Evolutionary conservation across 495 filamentous ascomycete genomes (phyloP), one percentile per base, ranked within the genome.

Genomic region (Chlorociboria aeruginascens): DNA sequence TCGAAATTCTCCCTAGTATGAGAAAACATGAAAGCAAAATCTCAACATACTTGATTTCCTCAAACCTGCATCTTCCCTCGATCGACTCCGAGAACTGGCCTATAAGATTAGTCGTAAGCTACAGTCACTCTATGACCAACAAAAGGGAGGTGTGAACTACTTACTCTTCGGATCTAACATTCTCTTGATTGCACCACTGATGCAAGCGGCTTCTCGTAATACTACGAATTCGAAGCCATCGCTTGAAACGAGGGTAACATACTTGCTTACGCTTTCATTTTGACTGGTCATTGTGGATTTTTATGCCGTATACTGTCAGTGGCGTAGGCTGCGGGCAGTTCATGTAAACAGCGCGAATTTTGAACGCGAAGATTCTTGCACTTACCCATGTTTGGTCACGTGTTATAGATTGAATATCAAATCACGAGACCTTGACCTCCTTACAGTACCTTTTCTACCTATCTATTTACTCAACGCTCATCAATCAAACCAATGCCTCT

Each of bases 151-250:
- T 25, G 20, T 2, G 20, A 25, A 40, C 32, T 28, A 63, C 78
- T 50, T 62, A 87, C 86, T 87, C 45, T 69, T 68, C 6, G 83
- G 80, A 54, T 94, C 82, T 37, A 98, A 64, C 89, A 95, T 95
- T 55, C 80, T 74, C 50, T 76, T 80, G 56, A 98, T 85, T 14
- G 81, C 82, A 14, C 81, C 81, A 14, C 86, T 86, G 42, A 85
- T 64, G 51, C 76, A 76, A 38, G 87, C 79, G 0, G 85, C 80
- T 40, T 83, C 85, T 39, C 88, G 81, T 6, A 81, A 79, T 32
- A 96, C 66, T 40, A 94, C 76, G 61, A 89, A 97, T 61, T 95
- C 86, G 63, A 83, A 95, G 38, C 81, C 85, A 61, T 97, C 93
- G 48, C 69, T 73, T 0, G 89, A 96, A 14, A 94, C 71, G 3